Percentiles rank a stretch among this genome's conserved stretches.
Evolutionary conservation across 2,329 filamentous ascomycete species (phyloP).

Genomic region (Colletotrichum tabaci): DNA sequence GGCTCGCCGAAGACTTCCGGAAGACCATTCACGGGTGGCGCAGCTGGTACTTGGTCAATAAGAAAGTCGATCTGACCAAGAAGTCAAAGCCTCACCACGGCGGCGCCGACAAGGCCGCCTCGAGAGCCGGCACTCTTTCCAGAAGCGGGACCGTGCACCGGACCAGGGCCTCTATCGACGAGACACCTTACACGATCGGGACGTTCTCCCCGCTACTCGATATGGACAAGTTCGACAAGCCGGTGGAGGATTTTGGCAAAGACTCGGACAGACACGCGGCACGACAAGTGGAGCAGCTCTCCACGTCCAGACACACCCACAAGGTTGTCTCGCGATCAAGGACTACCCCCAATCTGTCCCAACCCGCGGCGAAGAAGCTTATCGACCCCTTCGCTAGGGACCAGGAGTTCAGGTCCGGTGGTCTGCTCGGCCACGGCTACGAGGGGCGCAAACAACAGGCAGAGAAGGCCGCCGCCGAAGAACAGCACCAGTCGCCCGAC

Average conservation of each 20-base stretch:
- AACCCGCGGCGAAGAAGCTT: slow-evolving; percentile 21
- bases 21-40: slow-evolving; percentile 84
- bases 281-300: slow-evolving; percentile 19
- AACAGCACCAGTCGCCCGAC: slow-evolving; percentile 36
- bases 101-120: slow-evolving; percentile 45
- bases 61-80: slow-evolving; percentile 68
- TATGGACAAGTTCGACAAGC: slow-evolving; percentile 70
- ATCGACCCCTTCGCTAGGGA: slow-evolving; percentile 48
- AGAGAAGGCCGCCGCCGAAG: slow-evolving; percentile 44
- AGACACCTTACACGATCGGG: slow-evolving; percentile 74
- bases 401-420: slow-evolving; percentile 64
- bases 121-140: slow-evolving; percentile 50
- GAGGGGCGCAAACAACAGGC: slow-evolving; percentile 62
- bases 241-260: slow-evolving; percentile 65
- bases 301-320: slow-evolving; percentile 14
- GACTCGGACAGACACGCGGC: slow-evolving; percentile 49
- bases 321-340: slow-evolving; percentile 36
- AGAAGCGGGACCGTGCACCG: slow-evolving; percentile 52
- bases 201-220: slow-evolving; percentile 79
- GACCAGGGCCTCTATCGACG: slow-evolving; percentile 60
- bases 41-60: slow-evolving; percentile 90
- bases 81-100: slow-evolving; percentile 51
- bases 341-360: slow-evolving; percentile 27
- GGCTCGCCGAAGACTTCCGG: slow-evolving; percentile 78
- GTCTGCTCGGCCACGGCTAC: slow-evolving; percentile 67